Evolutionary conservation across 495 filamentous ascomycete genomes (phyloP).

Genomic region (Penicillium manginii): DNA sequence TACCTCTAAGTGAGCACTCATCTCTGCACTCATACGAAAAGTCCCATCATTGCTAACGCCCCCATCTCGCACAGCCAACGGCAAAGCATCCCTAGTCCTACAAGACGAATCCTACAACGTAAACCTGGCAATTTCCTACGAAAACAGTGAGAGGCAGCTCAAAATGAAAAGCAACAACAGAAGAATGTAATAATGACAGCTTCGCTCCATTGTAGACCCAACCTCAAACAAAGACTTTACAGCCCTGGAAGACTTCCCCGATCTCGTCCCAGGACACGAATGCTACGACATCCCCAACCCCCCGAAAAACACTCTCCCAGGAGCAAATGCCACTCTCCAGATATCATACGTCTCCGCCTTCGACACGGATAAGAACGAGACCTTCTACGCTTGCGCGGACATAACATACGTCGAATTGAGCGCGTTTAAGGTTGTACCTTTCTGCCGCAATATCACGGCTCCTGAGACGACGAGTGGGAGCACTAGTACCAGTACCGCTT

Average conservation of each 20-base stretch:
- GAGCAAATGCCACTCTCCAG: conserved; percentile 56
- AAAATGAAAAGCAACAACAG: no score
- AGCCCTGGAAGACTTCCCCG: conserved; percentile 34
- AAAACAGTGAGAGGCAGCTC: no score
- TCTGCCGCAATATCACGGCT: conserved; percentile 56
- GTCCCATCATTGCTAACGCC: conserved; percentile 7
- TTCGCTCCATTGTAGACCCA: conserved; percentile 45
- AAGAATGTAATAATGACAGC: conserved; percentile 47
- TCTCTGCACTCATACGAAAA: not conserved
- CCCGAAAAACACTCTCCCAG: conserved; percentile 36
- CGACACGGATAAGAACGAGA: conserved; percentile 47
- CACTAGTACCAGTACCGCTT: not conserved
- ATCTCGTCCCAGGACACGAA: conserved; percentile 50
- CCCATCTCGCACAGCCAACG: conserved; percentile 23
- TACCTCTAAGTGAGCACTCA: conserved; percentile 42
- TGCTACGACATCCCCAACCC: conserved; percentile 52
- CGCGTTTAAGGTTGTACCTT: conserved; percentile 45
- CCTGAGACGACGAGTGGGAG: conserved; percentile 20
- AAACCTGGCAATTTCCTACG: conserved; percentile 48
- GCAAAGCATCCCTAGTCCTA: conserved; percentile 38
- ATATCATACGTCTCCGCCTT: conserved; percentile 51
- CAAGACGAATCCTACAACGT: conserved; percentile 53
- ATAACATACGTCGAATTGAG: conserved; percentile 47
- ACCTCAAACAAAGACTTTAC: conserved; percentile 48
- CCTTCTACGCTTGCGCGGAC: conserved; percentile 57